These are phyloP conservation scores for Magnusiomyces starmeri DNA, from an alignment of 1,139 yeast species.

Conservation along the genomic window DNA sequence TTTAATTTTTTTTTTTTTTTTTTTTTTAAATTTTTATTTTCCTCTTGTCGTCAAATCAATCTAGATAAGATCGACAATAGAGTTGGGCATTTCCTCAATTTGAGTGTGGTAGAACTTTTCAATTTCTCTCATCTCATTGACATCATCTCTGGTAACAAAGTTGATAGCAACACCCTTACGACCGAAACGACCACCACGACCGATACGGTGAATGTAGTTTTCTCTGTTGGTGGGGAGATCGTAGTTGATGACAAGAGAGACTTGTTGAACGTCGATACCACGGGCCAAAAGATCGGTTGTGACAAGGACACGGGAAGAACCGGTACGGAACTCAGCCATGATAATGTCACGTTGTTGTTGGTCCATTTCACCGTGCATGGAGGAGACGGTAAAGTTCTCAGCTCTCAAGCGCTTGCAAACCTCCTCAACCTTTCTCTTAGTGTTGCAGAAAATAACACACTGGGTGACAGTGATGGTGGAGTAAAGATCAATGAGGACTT, in stretches of 20 bases:
- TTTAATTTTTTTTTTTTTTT: not conserved
- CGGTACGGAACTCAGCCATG: constrained; percentile 64
- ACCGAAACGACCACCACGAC: constrained; percentile 93
- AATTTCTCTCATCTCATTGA: constrained; percentile 51
- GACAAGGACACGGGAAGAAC: constrained; percentile 66
- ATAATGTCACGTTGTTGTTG: constrained; percentile 85
- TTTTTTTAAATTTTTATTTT: not conserved
- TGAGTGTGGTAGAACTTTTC: constrained; percentile 72
- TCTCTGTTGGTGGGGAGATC: constrained; percentile 82
- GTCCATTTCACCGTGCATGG: constrained; percentile 97
- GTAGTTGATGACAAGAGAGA: constrained; percentile 88
- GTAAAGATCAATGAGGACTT: constrained; percentile 84
- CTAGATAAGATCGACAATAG: constrained; percentile 45
- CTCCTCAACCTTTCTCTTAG: constrained; percentile 90
- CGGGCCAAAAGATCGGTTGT: constrained; percentile 98
- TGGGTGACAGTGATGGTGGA: constrained; percentile 93
- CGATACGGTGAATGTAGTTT: constrained; percentile 89
- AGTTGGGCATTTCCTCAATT: constrained; percentile 83
- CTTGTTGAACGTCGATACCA: constrained; percentile 96
- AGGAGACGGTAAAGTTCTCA: constrained; percentile 79
- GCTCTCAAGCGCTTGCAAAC: constrained; percentile 66
- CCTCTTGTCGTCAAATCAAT: not conserved
- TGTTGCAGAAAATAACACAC: constrained; percentile 93
- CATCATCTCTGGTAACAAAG: constrained; percentile 70
- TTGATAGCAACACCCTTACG: constrained; percentile 93